These are phyloP conservation scores for Pseudopyricularia cyperi DNA, from an alignment of 2,329 filamentous ascomycete genomes.

Conservation along the genomic window DNA sequence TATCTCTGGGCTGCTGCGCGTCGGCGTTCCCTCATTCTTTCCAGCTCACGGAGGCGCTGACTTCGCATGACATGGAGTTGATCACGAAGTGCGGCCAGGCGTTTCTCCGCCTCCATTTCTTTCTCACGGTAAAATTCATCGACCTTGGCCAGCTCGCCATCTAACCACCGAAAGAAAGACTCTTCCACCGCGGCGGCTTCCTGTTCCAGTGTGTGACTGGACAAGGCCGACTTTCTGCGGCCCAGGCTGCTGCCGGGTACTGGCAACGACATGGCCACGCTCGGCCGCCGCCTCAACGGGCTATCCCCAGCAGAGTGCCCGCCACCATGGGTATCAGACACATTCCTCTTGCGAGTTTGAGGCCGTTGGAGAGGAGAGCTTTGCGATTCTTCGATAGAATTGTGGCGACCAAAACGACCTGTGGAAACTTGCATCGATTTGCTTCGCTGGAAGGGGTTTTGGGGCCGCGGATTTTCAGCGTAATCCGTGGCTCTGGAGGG, in stretches of 20 bases:
- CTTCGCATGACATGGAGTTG: conserved; percentile 92
- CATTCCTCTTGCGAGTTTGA: background rate
- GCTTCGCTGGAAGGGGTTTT: background rate
- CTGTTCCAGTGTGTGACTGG: conserved; percentile 4
- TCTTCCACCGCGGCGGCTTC: conserved; percentile 41
- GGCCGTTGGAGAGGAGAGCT: background rate
- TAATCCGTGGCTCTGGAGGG: conserved; percentile 17
- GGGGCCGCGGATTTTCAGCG: conserved; percentile 3
- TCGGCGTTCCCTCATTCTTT: conserved; percentile 22
- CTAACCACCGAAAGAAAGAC: conserved; percentile 82
- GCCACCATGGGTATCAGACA: background rate
- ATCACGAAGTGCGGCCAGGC: conserved; percentile 58
- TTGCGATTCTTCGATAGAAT: background rate
- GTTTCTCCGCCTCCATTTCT: conserved; percentile 68
- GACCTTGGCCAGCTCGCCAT: conserved; percentile 78
- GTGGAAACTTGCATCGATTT: background rate
- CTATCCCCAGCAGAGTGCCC: background rate
- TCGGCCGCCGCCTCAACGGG: background rate
- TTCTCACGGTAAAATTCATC: conserved; percentile 81
- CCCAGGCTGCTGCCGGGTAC: conserved; percentile 5
- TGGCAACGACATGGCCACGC: background rate
- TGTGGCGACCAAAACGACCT: background rate
- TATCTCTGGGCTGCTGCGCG: conserved; percentile 8
- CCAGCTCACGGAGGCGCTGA: conserved; percentile 60
- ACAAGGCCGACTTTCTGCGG: conserved; percentile 9